phyloP scores from a whole-genome alignment of 805 yeast species.

The Alloascoidea africana region DNA sequence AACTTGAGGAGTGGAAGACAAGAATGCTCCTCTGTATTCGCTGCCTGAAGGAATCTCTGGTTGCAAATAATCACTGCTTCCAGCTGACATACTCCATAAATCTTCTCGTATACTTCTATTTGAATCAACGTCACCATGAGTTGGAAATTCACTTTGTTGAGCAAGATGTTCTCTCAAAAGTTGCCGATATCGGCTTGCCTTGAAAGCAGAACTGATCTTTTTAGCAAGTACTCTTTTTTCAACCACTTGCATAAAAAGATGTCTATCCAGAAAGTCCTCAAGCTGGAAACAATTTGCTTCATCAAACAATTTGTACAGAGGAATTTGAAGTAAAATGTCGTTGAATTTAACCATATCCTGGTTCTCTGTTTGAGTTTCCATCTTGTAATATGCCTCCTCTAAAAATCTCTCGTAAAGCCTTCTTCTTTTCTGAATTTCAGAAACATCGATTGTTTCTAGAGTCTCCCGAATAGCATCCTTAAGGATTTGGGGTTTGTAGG shows the following conservation, averaged over 20 bases:
- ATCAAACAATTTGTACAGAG: conserved; percentile 64
- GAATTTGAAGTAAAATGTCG: conserved; percentile 47
- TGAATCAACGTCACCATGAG: no score
- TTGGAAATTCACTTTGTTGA: no score
- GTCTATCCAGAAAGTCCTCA: conserved; percentile 52
- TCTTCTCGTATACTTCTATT: no score
- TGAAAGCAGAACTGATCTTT: no score
- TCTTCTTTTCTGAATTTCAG: conserved; percentile 37
- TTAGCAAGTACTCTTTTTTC: conserved; percentile 19
- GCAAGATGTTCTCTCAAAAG: no score
- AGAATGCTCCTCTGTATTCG: no score
- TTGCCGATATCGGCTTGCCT: no score
- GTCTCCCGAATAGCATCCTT: conserved; percentile 34
- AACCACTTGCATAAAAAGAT: conserved; percentile 41
- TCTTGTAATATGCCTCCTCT: conserved; percentile 47
- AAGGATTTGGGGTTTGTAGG: conserved; percentile 43
- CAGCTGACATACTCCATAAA: no score
- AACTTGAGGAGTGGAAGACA: no score
- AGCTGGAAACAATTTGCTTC: conserved; percentile 63
- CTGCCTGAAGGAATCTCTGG: no score
- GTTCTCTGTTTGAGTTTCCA: conserved; percentile 39
- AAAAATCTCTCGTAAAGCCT: conserved; percentile 47
- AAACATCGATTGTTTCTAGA: conserved; percentile 37
- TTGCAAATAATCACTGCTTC: no score
- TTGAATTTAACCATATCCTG: conserved; percentile 54